Evolutionary conservation across 768 basidiomycete species (phyloP), one percentile per base, ranked within the genome.

Genomic region (Termitomyces sp.): DNA sequence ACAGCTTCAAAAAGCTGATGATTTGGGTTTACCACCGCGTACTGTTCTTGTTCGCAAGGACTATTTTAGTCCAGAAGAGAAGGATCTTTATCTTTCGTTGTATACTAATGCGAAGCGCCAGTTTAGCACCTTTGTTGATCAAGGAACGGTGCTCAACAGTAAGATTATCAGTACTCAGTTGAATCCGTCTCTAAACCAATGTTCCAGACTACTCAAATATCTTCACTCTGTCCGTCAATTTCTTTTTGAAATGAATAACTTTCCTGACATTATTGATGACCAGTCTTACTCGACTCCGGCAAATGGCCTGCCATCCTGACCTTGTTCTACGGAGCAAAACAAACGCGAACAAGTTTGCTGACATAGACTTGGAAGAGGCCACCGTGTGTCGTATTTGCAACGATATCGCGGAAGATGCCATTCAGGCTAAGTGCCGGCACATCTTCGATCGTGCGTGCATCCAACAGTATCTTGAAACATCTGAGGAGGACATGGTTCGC

Each of bases 371-470:
- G 5, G 82, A 79, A 12, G 93, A 96, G 69, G 88, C 87, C 2
- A 89, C 91, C 0, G 83, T 98, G 8, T 99, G 97, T 68, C 82
- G 97, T 55, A 74, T 99, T n/a, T 99, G 97, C 73, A 93, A 94
- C 65, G 97, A 99, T 64, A 80, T 97, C 40, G 96, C 93, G 0
- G 97, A 99, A 73, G 97, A 99, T 67, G 94, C 97, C 3, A 98
- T 99, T 61, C 86, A 93, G 68, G 88, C 94, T 26, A 91, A 87
- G 64, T 99, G 97, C 68, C 85, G 83, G 40, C 97, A 99, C 68
- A 88, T 97, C 61, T 99, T 97, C 67, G 95, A 98, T 69, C 84
- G 97, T 55, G 92, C 95, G 68, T 99, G 97, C 67, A 95, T 99
- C 71, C 87, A 84, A 66, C 93, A 95, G 70, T 98, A 98, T 69